Evolutionary conservation across 495 filamentous ascomycete genomes (phyloP).

Genomic region (Podospora anserina): DNA sequence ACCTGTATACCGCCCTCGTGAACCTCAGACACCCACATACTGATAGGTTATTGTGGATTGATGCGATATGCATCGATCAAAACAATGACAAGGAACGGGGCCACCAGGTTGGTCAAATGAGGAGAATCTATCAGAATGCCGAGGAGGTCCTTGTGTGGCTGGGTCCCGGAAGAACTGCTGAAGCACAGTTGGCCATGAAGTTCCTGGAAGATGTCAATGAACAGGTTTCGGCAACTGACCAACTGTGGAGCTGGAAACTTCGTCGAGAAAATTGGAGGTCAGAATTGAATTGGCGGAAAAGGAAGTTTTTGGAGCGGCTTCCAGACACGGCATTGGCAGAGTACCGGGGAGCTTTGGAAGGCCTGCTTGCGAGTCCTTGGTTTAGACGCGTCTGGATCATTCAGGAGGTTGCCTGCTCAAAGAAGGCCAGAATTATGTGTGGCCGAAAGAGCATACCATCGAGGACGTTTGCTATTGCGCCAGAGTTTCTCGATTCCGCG

Average conservation of each 20-base stretch:
- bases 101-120: constrained; percentile 8
- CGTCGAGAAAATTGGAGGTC: not conserved
- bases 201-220: not conserved
- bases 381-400: not conserved
- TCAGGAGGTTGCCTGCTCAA: not conserved
- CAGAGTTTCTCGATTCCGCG: not conserved
- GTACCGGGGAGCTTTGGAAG: not conserved
- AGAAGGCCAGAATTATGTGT: not conserved
- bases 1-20: not conserved
- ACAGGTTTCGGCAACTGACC: not conserved
- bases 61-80: constrained; percentile 10
- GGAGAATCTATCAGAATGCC: not conserved
- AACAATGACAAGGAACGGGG: constrained; percentile 1
- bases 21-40: not conserved
- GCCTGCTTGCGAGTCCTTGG: not conserved
- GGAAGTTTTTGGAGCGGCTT: not conserved
- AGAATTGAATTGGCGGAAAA: not conserved
- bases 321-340: not conserved
- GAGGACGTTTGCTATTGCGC: not conserved
- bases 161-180: not conserved
- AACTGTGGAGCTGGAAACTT: not conserved
- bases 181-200: not conserved
- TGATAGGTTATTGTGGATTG: constrained; percentile 4
- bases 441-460: not conserved
- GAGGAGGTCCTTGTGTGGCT: constrained; percentile 3